Evolutionary conservation across 2,329 filamentous ascomycete genomes (phyloP), one percentile per base, ranked within the genome.

Genomic region (Fusarium compactum): DNA sequence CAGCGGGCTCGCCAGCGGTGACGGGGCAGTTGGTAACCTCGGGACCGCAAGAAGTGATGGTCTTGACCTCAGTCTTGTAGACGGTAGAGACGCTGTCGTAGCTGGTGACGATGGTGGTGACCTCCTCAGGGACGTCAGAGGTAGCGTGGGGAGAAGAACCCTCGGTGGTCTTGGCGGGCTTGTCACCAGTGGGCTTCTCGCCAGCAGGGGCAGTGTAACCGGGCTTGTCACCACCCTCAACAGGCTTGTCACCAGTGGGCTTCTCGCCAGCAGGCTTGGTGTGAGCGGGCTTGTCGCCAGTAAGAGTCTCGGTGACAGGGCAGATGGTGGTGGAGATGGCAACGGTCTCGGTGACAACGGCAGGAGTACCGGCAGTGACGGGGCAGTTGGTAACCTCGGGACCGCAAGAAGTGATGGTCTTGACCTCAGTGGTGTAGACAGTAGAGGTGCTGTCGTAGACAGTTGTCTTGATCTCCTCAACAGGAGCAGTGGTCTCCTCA

Each of bases 261-360:
- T 65, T 65, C 27, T 65, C 52, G 7, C 60, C 62, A 45, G 40
- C 62, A 38, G 62, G 62, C 62, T 65, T 65, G 27, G 62, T 65
- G 11, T 56, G 30, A 24, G 43, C 58, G 40, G 62, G 58, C 70
- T 70, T 70, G 48, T 48, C 47, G 15, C 67, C 56, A 9, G 63
- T 65, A 14, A 61, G 76, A 44, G 85, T 87, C 81, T 84, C 85
- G n/a, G 86, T 88, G 64, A 88, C 85, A 24, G 86, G 87, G 84
- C 87, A 89, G 76, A 90, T 77, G 43, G 88, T 90, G 68, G 89
- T 90, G 53, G 85, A 86, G 51, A 89, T 74, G 48, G 87, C 79
- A 63, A 91, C 76, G 9, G 85, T 88, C 62, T 86, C 82, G 5
- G 86, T 87, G 57, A 86, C 80, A 30, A 87, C 76, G 1, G 80